Evolutionary conservation across 225 moss, liverwort and hornwort genomes (phyloP).

Genomic region (Climacium dendroides): DNA sequence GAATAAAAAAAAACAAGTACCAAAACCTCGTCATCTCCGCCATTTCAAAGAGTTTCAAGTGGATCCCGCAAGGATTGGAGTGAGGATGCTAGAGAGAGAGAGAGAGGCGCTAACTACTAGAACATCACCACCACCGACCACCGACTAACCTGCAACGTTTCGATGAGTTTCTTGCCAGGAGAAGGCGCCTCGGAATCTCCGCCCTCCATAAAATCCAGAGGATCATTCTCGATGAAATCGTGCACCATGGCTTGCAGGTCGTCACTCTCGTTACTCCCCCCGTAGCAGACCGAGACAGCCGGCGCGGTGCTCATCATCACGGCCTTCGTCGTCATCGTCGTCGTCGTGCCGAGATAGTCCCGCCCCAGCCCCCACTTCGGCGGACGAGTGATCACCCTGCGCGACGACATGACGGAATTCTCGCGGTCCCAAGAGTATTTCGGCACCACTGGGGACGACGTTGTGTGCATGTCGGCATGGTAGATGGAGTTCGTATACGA

Average conservation of each 20-base stretch:
- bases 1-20: neutral
- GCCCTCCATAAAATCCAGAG: conserved; percentile 23
- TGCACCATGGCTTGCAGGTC: conserved; percentile 83
- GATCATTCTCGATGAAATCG: conserved; percentile 78
- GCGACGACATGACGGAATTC: conserved; percentile 1
- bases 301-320: neutral
- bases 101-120: neutral
- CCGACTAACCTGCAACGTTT: conserved; percentile 47
- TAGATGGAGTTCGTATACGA: conserved; percentile 12
- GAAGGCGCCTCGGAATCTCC: conserved; percentile 40
- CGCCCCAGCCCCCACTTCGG: conserved; percentile 13
- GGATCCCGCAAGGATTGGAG: neutral
- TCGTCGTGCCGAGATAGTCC: neutral
- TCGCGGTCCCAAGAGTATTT: conserved; percentile 31
- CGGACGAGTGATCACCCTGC: neutral
- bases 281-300: conserved; percentile 12
- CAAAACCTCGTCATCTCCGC: too few relatives aligned
- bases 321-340: neutral
- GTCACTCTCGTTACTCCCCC: conserved; percentile 67
- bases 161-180: conserved; percentile 27
- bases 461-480: conserved; percentile 24
- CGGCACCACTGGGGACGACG: neutral
- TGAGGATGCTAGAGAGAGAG: neutral
- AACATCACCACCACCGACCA: neutral
- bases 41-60: neutral